phyloP scores from a whole-genome alignment of 139 green algal genomes.

The Mychonastes homosphaera region DNA sequence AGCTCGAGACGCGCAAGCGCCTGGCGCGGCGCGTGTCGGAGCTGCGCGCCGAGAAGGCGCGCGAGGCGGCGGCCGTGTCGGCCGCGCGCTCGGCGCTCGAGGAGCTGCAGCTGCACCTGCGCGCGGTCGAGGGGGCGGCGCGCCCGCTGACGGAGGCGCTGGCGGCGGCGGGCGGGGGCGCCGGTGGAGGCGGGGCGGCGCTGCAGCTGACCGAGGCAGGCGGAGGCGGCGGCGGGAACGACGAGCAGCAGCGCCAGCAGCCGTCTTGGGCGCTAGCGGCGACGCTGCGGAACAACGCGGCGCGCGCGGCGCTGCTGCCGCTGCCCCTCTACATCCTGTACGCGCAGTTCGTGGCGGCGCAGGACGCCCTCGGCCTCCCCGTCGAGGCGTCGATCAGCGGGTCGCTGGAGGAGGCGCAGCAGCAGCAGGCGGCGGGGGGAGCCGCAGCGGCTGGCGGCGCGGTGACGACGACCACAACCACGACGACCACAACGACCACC shows the following conservation, averaged over 20 bases:
- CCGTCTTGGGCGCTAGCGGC: too few species aligned
- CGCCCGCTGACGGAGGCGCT: slow-evolving; percentile 25
- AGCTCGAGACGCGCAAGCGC: slow-evolving; percentile 35
- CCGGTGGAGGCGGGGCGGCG: too few species aligned
- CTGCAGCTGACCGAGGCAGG: too few species aligned
- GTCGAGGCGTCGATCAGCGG: slow-evolving; percentile 36
- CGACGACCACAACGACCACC: too few species aligned
- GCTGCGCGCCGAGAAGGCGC: slow-evolving; percentile 14
- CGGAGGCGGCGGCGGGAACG: too few species aligned
- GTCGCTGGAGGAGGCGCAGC: slow-evolving; percentile 17
- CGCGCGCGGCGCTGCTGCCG: slow-evolving; percentile 47
- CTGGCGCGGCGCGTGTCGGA: slow-evolving; percentile 27
- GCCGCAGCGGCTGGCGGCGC: too few species aligned
- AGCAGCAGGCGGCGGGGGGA: too few species aligned
- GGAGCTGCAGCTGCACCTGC: slow-evolving; percentile 34
- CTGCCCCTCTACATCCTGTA: slow-evolving; percentile 53
- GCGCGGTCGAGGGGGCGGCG: slow-evolving; percentile 25
- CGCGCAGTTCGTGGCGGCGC: slow-evolving; percentile 35
- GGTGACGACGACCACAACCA: too few species aligned
- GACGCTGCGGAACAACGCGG: too few species aligned
- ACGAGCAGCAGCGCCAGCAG: too few species aligned
- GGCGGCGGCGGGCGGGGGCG: too few species aligned
- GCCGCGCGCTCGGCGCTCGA: slow-evolving; percentile 28
- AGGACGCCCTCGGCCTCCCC: slow-evolving; percentile 30
- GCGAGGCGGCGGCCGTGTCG: slow-evolving; percentile 21